A percentile compares a stretch with the other conserved stretches of the same genome.
These are phyloP conservation scores for Aphanomyces astaci DNA, from an alignment of 352 stramenopile species.

Conservation along the genomic window DNA sequence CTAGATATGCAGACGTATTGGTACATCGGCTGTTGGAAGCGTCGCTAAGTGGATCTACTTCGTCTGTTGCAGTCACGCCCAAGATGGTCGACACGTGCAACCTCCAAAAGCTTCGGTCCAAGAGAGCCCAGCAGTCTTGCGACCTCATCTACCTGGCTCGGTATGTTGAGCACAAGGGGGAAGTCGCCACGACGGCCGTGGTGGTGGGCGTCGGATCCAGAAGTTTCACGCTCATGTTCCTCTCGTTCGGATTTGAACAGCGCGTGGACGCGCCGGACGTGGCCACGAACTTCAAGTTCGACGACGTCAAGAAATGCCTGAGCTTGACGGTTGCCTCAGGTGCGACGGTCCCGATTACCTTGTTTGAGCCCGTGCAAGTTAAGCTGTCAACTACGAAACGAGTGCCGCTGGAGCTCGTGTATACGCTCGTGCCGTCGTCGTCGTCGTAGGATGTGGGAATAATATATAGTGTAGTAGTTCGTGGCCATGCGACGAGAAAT, in stretches of 20 bases:
- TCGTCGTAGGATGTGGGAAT: too few relatives aligned
- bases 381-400: neutral
- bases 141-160: conserved; percentile 76
- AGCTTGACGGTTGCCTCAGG: neutral
- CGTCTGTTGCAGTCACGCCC: neutral
- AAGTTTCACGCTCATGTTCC: conserved; percentile 72
- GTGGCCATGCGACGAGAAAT: too few relatives aligned
- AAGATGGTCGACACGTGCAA: conserved; percentile 48
- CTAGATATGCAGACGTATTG: conserved; percentile 58
- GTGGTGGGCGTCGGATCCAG: conserved; percentile 64
- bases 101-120: conserved; percentile 77
- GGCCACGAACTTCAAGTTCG: conserved; percentile 24
- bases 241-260: conserved; percentile 64
- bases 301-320: neutral
- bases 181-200: conserved; percentile 52
- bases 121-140: conserved; percentile 67
- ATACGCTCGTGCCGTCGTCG: neutral
- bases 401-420: neutral
- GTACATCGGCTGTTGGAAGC: conserved; percentile 66
- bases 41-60: conserved; percentile 9
- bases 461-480: too few relatives aligned
- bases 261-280: conserved; percentile 47
- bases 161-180: conserved; percentile 56
- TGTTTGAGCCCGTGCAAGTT: neutral
- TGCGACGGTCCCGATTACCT: neutral